phyloP scores from a whole-genome alignment of 2,329 filamentous ascomycete species.

The Clarireedia hainanense region DNA sequence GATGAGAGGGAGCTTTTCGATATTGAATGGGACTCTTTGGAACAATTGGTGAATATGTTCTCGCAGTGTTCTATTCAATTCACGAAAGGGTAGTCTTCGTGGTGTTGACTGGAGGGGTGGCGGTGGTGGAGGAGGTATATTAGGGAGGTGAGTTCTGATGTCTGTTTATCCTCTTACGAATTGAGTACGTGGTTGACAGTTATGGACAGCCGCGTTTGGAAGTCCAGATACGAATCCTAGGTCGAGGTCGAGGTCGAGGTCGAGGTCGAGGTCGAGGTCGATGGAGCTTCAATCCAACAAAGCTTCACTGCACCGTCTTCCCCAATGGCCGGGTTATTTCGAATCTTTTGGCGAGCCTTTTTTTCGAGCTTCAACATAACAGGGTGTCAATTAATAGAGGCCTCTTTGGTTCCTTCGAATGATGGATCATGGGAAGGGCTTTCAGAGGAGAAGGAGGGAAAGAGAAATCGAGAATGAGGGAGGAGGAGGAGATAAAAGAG shows the following conservation, averaged over 20 bases:
- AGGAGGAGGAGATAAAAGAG: neutral
- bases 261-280: neutral
- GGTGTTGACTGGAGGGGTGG: neutral
- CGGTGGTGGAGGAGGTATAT: neutral
- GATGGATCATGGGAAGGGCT: neutral
- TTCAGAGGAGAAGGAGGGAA: conserved; percentile 2
- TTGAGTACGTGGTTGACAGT: conserved; percentile 17
- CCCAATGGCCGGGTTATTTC: neutral
- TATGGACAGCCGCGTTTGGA: conserved; percentile 18
- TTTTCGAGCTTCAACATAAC: conserved; percentile 12
- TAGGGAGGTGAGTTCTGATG: neutral
- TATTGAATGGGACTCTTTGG: neutral
- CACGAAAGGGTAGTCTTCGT: conserved; percentile 2
- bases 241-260: neutral
- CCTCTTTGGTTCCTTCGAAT: conserved; percentile 2
- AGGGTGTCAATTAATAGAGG: conserved; percentile 11
- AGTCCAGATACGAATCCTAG: conserved; percentile 13
- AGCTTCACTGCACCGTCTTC: neutral
- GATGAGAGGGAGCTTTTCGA: neutral
- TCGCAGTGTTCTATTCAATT: neutral
- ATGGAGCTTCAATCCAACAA: conserved; percentile 1
- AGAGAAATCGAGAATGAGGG: neutral
- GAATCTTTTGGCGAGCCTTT: neutral
- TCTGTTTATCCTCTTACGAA: conserved; percentile 12
- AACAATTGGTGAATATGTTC: neutral